These are phyloP conservation scores for Gossypium australe DNA, from an alignment of 345 rosid genomes.

Conservation along the genomic window DNA sequence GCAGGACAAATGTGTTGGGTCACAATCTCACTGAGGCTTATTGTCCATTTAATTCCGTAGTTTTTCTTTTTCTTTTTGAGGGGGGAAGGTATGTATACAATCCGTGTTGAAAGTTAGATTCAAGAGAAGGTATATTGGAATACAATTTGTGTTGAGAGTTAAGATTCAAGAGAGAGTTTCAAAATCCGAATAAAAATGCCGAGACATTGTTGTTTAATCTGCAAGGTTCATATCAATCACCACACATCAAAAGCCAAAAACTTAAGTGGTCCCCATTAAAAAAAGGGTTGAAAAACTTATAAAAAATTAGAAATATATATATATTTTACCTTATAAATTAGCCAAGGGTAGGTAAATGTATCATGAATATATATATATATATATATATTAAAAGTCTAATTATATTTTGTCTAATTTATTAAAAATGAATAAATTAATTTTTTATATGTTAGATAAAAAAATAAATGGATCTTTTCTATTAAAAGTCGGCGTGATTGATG, in stretches of 20 bases:
- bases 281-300: too few species aligned
- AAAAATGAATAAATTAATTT: too few species aligned
- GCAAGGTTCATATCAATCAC: neutral
- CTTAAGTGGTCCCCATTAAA: neutral
- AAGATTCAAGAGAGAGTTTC: neutral
- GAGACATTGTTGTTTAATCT: neutral
- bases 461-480: too few species aligned
- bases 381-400: too few species aligned
- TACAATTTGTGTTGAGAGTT: neutral
- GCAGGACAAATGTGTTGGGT: neutral
- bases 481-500: fast-evolving
- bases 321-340: too few species aligned
- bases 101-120: neutral
- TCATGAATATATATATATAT: too few species aligned
- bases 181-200: neutral
- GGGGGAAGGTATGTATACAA: neutral
- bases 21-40: neutral
- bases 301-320: too few species aligned
- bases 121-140: neutral
- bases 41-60: neutral
- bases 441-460: too few species aligned
- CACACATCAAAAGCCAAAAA: neutral
- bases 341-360: too few species aligned
- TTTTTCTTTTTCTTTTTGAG: neutral
- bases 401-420: too few species aligned